These are phyloP conservation scores for Leishmania major DNA, from an alignment of 208 protist species.

Conservation along the genomic window DNA sequence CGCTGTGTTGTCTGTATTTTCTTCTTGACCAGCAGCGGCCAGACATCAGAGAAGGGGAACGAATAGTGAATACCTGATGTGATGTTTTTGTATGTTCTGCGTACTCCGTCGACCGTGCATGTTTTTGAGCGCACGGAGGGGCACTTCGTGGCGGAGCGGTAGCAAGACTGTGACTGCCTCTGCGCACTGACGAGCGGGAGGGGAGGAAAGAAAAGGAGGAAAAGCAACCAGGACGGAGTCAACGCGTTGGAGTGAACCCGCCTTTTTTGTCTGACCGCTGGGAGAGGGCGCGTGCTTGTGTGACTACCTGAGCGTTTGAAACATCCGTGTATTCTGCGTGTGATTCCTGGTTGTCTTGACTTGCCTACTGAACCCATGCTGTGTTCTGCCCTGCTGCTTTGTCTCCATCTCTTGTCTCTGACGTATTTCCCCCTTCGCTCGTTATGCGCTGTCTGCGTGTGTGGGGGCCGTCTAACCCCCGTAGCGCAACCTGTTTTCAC, in stretches of 20 bases:
- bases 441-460: neutral
- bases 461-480: neutral
- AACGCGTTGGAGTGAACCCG: neutral
- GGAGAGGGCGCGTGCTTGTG: neutral
- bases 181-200: neutral
- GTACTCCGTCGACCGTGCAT: neutral
- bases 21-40: neutral
- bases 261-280: neutral
- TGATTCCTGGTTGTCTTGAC: neutral
- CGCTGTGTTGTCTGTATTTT: slow-evolving; percentile 17
- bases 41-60: neutral
- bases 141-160: neutral
- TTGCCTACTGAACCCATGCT: neutral
- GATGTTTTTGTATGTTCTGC: neutral
- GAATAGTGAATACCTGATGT: neutral
- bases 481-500: neutral
- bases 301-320: neutral
- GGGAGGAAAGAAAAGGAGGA: neutral
- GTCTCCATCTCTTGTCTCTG: neutral
- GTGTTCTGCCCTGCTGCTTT: neutral
- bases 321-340: neutral
- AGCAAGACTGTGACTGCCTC: neutral
- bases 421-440: neutral
- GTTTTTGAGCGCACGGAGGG: neutral
- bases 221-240: neutral